Conservation (phyloP, 768 basidiomycete species). For the Boletus tomentosulus region DNA sequence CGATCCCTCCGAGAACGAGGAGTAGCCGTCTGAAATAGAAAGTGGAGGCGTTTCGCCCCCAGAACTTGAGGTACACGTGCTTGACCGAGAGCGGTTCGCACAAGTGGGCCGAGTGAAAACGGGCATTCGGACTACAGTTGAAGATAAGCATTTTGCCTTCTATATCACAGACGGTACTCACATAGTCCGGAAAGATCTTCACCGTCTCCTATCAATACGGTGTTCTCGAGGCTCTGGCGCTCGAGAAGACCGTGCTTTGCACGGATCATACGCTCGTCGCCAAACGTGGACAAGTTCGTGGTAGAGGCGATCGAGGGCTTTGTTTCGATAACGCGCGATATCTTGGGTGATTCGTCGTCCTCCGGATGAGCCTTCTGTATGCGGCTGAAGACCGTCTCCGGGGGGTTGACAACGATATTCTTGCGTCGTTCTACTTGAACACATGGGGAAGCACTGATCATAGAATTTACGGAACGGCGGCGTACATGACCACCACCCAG, state of each 20-base stretch:
- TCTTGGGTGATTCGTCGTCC: slow-evolving; percentile 34
- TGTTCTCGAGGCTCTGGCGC: slow-evolving; percentile 65
- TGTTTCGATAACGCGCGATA: slow-evolving; percentile 46
- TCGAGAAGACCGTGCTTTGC: slow-evolving; percentile 60
- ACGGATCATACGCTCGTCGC: slow-evolving; percentile 63
- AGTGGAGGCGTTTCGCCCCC: slow-evolving; percentile 70
- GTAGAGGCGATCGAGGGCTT: slow-evolving; percentile 67
- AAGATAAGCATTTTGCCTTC: slow-evolving; percentile 1
- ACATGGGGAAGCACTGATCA: slow-evolving; percentile 69
- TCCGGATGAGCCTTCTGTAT: slow-evolving; percentile 20
- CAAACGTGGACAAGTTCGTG: slow-evolving; percentile 53
- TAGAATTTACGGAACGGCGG: slow-evolving; percentile 60
- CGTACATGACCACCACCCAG: slow-evolving; percentile 73
- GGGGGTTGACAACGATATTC: slow-evolving; percentile 32
- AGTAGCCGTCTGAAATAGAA: slow-evolving; percentile 64
- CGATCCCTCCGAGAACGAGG: slow-evolving; percentile 62
- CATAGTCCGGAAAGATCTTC: slow-evolving; percentile 52
- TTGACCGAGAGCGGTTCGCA: slow-evolving; percentile 55
- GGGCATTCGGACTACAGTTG: slow-evolving; percentile 40
- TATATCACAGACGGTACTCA: slow-evolving; percentile 31
- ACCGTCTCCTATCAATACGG: slow-evolving; percentile 58
- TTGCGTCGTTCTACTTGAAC: slow-evolving; percentile 62
- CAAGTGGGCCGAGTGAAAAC: slow-evolving; percentile 60
- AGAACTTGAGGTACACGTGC: slow-evolving; percentile 64
- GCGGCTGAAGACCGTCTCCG: slow-evolving; percentile 34